Base-by-base conservation (phyloP, 306 rosid genomes). In the Trifolium subterraneum region DNA sequence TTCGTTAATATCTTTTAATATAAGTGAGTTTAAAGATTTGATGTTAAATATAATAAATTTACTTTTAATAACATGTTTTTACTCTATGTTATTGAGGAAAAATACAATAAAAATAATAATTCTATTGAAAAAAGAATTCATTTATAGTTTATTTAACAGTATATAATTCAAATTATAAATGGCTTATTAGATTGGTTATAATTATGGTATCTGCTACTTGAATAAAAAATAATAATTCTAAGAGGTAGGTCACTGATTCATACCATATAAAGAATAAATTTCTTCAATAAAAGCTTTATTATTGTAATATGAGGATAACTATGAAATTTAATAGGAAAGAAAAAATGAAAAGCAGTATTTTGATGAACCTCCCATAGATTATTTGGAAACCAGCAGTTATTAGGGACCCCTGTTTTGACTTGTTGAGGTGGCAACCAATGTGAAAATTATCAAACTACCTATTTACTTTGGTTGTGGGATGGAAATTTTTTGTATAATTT, bases 281-380 rank as follows among this genome's bases (percentile, higher is more conserved):
- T 8, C 3, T 50, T 58, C 3, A 7, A 23, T 22, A 10, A 22
- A 1, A 2, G 3, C 13, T 25, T 6, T 25, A 27, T 25, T 58
- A 13, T 7, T 58, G 35, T 58, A 38, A 58, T 25, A 23, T 58
- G 36, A 25, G 36, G 64, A 58, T 58, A 58, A 58, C 64, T 58
- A 58, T 58, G 64, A 58, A 58, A 58, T 12, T 25, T 5, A 29
- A 12, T 44, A 58, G 25, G 33, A 12, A 27, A 55, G 25, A 14
- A 22, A 25, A 58, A 56, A 23, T 7, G 18, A 54, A 58, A 58
- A 58, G 38, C 38, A 58, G 64, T 58, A 58, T 58, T 2, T 58
- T n/a, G 9, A 56, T 13, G 38, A 25, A 23, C 18, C 18, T 58
- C 64, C 64, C 64, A 58, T 58, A 58, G 64, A 58, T 58, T 58